phyloP scores from a whole-genome alignment of 2,329 filamentous ascomycete genomes.

The Lasiodiplodia gonubiensis region DNA sequence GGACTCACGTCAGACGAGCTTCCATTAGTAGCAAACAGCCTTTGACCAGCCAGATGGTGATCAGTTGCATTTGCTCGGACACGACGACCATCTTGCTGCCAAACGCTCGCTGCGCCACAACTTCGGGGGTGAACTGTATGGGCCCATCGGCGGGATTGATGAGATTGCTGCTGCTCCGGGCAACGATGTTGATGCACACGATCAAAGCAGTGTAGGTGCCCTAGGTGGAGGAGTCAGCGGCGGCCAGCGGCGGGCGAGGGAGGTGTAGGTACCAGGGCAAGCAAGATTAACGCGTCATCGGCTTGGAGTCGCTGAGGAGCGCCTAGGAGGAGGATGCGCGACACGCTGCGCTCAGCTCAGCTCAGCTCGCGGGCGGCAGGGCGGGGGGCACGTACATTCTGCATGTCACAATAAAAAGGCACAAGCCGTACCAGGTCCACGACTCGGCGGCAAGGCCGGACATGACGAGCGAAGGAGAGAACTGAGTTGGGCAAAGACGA shows the following conservation, averaged over 20 bases:
- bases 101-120: conserved; percentile 51
- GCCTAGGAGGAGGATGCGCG: conserved; percentile 45
- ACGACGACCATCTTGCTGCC: conserved; percentile 63
- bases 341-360: conserved; percentile 34
- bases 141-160: conserved; percentile 42
- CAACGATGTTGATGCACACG: conserved; percentile 41
- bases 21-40: conserved; percentile 62
- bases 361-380: conserved; percentile 44
- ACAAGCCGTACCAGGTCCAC: conserved; percentile 55
- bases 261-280: conserved; percentile 39
- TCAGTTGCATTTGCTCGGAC: conserved; percentile 59
- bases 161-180: conserved; percentile 43
- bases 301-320: conserved; percentile 34
- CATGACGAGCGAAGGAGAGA: conserved; percentile 14
- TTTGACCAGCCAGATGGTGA: conserved; percentile 60
- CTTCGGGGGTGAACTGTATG: conserved; percentile 41
- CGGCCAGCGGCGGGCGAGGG: not conserved
- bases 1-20: conserved; percentile 53
- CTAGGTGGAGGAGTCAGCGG: conserved; percentile 31
- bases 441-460: conserved; percentile 47
- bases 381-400: conserved; percentile 40
- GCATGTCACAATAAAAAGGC: conserved; percentile 40
- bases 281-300: conserved; percentile 45
- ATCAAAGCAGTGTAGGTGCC: conserved; percentile 43
- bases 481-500: not conserved